Evolutionary conservation across 2,329 filamentous ascomycete genomes (phyloP), one percentile per base, ranked within the genome.

Genomic region (Tolypocladium inflatum): DNA sequence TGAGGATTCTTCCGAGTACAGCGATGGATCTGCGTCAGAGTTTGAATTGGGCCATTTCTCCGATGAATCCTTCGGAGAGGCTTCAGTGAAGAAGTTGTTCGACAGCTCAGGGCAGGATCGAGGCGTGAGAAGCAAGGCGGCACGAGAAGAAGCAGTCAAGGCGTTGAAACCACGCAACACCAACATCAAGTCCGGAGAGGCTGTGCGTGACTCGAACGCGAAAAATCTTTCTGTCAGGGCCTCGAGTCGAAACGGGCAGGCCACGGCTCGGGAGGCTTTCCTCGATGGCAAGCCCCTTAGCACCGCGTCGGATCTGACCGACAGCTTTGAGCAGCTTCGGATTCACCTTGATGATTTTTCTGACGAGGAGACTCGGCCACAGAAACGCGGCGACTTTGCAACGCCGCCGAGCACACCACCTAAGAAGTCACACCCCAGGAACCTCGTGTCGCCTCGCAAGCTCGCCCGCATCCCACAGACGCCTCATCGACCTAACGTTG

Each of bases 401-500:
- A n/a, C 23, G 9, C 35, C 35, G 17, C 38, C 55, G 30, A 62
- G 59, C 7, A 68, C 63, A 21, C 68, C 62, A 48, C 65, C 58
- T 35, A 65, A 11, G 13, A 41, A 56, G 50, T 65, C 57, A 21
- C 63, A 60, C n/a, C 62, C 63, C 13, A 66, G 60, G 19, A 62
- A 62, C 1, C 60, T 72, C 8, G 45, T 60, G 7, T 73, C 72
- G 4, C 68, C 72, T 2, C 67, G 60, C 43, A 75, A 74, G 60
- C 62, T 60, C 19, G 61, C 63, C 7, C 57, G 57, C 0, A 82
- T 86, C 45, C 83, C 83, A 2, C 72, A 73, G 41, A 81, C 81
- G 1, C 80, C 81, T 3, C 77, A 85, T 58, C 71, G 75, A 33
- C 78, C 78, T 26, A 80, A 72, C 56, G 78, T 78, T 43, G 83